phyloP scores from a whole-genome alignment of 805 yeast genomes.

The Saturnispora diversa region DNA sequence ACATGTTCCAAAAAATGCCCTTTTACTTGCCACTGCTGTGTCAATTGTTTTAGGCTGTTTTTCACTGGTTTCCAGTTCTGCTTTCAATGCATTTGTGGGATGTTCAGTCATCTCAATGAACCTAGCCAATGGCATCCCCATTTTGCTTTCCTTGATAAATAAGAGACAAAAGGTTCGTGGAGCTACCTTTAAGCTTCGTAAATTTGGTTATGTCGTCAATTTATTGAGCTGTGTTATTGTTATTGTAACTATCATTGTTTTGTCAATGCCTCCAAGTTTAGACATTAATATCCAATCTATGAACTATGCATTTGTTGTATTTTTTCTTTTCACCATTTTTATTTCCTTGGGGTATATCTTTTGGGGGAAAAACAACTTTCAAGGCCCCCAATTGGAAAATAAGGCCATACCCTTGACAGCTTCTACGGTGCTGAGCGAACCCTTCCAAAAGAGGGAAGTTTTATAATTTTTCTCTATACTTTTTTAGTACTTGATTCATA shows the following conservation, averaged over 20 bases:
- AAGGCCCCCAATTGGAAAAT: slow-evolving; percentile 44
- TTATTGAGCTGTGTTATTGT: slow-evolving; percentile 54
- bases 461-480: slow-evolving; percentile 2
- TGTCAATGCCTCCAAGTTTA: slow-evolving; percentile 66
- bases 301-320: slow-evolving; percentile 64
- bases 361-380: slow-evolving; percentile 59
- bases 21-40: slow-evolving; percentile 54
- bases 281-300: slow-evolving; percentile 41
- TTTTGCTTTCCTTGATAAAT: slow-evolving; percentile 51
- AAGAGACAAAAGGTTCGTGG: slow-evolving; percentile 56
- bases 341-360: slow-evolving; percentile 43
- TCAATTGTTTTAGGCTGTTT: slow-evolving; percentile 54
- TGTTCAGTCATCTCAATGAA: slow-evolving; percentile 71
- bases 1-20: slow-evolving; percentile 63
- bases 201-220: slow-evolving; percentile 59
- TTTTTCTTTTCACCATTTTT: slow-evolving; percentile 37
- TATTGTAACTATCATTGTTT: slow-evolving; percentile 44
- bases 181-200: slow-evolving; percentile 55
- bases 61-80: slow-evolving; percentile 61
- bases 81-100: slow-evolving; percentile 78
- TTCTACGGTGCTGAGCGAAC: slow-evolving; percentile 1
- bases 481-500: neutral
- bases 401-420: neutral
- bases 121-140: slow-evolving; percentile 71
- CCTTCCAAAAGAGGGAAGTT: slow-evolving; percentile 4